Evolutionary conservation across 73 alveolate genomes (phyloP), one percentile per base, ranked within the genome.

Genomic region (Durusdinium trenchii): DNA sequence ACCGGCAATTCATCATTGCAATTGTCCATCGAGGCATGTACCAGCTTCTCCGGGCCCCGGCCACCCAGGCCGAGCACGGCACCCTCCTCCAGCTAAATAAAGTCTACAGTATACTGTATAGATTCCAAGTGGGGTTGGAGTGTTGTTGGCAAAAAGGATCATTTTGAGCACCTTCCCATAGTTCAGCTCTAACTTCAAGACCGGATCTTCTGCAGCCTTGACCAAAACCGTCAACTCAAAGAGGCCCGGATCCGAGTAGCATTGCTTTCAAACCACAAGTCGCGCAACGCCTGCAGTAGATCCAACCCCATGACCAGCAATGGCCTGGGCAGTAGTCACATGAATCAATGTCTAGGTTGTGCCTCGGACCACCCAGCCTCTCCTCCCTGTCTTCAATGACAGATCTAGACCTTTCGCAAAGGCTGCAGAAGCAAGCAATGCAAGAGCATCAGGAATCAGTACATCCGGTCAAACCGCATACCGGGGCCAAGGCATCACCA

Each of bases 21-120:
- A 60, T 60, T 23, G 73, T 60, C 73, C 73, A 23, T 60, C 30
- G 43, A 38, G 94, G 76, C 78, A 16, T 12, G 52, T 57, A 69
- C 98, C 40, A 91, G 85, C 45, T 78, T 76, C 98, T 91, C 98
- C n/a, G 86, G 90, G 57, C 98, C 98, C 28, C n/a, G 42, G 78
- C 98, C 98, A 20, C 98, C 98, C 50, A 91, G 75, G 78, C 98
- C 98, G 90, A 91, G 67, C 10, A 91, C 98, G 1, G 98, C 89
- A 36, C 98, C 98, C 61, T 91, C 98, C 98, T 91, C 75, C 12
- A n/a, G n/a, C n/a, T n/a, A n/a, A n/a, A n/a, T n/a, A n/a, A n/a
- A n/a, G n/a, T n/a, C n/a, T n/a, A n/a, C n/a, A n/a, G n/a, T n/a
- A n/a, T n/a, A n/a, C n/a, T n/a, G n/a, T n/a, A n/a, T n/a, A n/a